Percentiles rank a stretch among this genome's conserved stretches.
These are phyloP conservation scores for Acer yangbiense DNA, from an alignment of 345 rosid genomes.

Conservation along the genomic window DNA sequence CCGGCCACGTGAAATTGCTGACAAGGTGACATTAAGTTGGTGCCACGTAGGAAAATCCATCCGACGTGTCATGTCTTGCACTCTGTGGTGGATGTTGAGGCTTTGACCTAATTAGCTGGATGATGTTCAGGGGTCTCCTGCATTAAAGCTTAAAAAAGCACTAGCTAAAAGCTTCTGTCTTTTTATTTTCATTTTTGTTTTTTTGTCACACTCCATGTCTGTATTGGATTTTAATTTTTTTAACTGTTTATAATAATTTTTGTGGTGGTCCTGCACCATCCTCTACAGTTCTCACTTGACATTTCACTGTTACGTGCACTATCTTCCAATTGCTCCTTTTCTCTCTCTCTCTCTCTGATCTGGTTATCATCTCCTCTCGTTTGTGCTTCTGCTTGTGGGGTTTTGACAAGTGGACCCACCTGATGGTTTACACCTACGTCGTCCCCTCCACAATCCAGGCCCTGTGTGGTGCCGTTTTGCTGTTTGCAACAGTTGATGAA, in stretches of 20 bases:
- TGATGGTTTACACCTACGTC: slow-evolving; percentile 18
- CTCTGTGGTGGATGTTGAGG: not conserved
- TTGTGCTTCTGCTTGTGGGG: slow-evolving; percentile 24
- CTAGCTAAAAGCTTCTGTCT: not conserved
- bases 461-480: not conserved
- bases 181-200: too few species aligned
- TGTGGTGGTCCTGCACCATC: not conserved
- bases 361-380: not conserved
- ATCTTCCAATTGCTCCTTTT: not conserved
- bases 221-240: not conserved
- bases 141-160: not conserved
- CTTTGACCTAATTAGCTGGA: slow-evolving; percentile 14
- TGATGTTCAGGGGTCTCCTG: not conserved
- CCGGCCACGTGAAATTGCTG: slow-evolving; percentile 17
- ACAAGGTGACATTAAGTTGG: not conserved
- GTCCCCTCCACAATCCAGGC: not conserved
- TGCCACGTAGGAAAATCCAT: slow-evolving; percentile 10
- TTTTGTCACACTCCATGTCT: not conserved
- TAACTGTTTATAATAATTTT: not conserved
- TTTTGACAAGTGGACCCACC: slow-evolving; percentile 40
- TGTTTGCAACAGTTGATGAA: not conserved
- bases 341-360: not conserved
- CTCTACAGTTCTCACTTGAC: slow-evolving; percentile 4
- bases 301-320: slow-evolving; percentile 16
- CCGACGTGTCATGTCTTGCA: not conserved